These are phyloP conservation scores for Psidium guajava DNA, from an alignment of 345 rosid genomes.

Conservation along the genomic window DNA sequence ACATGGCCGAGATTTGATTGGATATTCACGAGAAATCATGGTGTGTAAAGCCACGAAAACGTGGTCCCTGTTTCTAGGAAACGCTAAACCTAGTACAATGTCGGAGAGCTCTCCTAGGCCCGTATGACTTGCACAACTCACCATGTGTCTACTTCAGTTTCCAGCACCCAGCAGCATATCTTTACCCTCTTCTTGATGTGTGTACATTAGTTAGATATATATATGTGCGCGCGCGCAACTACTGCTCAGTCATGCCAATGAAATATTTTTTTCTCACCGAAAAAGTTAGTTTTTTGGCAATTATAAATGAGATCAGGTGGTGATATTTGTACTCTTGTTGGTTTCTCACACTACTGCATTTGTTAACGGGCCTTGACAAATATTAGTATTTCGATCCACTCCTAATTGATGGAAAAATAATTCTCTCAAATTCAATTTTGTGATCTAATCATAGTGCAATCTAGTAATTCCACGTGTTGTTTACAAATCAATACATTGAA, in stretches of 20 bases:
- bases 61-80: constrained; percentile 67
- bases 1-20: constrained; percentile 56
- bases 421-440: neutral
- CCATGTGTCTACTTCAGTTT: neutral
- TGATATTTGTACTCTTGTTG: neutral
- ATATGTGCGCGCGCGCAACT: too few relatives aligned
- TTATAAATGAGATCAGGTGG: neutral
- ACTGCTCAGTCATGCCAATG: neutral
- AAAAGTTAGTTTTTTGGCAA: neutral
- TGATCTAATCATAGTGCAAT: neutral
- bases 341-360: neutral
- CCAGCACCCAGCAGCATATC: neutral
- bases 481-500: neutral
- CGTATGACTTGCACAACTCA: neutral
- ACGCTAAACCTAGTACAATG: constrained; percentile 16
- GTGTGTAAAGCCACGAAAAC: constrained; percentile 36
- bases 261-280: neutral
- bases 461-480: neutral
- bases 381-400: neutral
- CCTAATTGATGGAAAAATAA: neutral
- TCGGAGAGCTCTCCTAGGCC: neutral
- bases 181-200: neutral
- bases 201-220: neutral
- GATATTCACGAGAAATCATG: constrained; percentile 40
- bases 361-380: neutral